Base-by-base conservation (phyloP, 805 yeast species). In the Ogataea methanolica region DNA sequence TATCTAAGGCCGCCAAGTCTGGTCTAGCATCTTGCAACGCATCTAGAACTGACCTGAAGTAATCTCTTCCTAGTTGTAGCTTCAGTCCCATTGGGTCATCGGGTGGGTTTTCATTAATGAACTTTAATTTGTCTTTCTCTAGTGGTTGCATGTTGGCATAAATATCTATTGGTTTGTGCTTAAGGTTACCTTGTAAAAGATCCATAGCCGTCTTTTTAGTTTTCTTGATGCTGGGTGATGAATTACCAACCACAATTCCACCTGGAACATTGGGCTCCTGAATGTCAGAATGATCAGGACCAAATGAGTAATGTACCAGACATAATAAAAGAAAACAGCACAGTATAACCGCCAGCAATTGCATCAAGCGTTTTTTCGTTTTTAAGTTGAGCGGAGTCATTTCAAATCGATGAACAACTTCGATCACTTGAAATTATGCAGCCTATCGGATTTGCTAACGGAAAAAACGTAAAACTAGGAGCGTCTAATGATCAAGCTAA, bases 11-110 rank as follows among this genome's bases (percentile, higher is more conserved):
- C 0, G 62, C 59, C 3, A 78, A 64, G 6, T 63, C 54, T 22
- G 44, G 44, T 35, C 36, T 35, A 4, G 39, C 35, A 7, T n/a
- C 35, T 6, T 8, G 7, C 11, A 42, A 17, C 3, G 69, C 63
- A 5, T 68, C 61, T 53, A 80, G 76, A 9, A 80, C 69, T 1
- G 57, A 48, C 22, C 67, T 62, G 56, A 72, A 79, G 50, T 74
- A 74, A 19, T 65, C 59, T 52, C 75, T 75, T 6, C 74, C 74
- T 29, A 59, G 45, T 29, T 60, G 59, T 42, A 72, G 49, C 36
- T 66, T 55, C 8, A 68, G 55, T 0, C 70, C 69, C 23, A 62
- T 54, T 36, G 61, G 62, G 45, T 69, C 73, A 17, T 59, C 57
- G 11, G 56, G 62, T 36, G 61, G 49, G 17, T 59, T 53, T 43